Percentiles rank a stretch among this genome's conserved stretches.
Evolutionary conservation across 2,329 filamentous ascomycete genomes (phyloP).

Genomic region (Remersonia thermophila): DNA sequence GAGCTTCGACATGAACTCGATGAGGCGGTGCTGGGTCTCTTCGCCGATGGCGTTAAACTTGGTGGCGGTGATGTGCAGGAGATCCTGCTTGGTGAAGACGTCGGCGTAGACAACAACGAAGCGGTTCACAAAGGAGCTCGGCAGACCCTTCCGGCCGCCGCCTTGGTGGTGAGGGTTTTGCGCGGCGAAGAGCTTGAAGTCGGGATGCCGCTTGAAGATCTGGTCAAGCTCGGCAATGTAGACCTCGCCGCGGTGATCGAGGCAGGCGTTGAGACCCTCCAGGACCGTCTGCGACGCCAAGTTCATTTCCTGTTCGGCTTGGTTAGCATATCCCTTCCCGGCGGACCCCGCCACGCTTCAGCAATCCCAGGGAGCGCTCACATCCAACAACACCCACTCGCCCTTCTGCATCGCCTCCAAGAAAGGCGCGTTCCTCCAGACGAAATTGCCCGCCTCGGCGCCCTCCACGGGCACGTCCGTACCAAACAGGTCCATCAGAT

Average conservation of each 20-base stretch:
- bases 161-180: constrained; percentile 98
- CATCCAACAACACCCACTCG: constrained; percentile 86
- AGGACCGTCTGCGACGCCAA: constrained; percentile 91
- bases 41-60: constrained; percentile 55
- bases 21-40: constrained; percentile 52
- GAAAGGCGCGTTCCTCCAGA: constrained; percentile 92
- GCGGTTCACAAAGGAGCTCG: constrained; percentile 91
- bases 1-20: constrained; percentile 69
- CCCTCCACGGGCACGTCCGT: constrained; percentile 93
- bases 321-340: not conserved
- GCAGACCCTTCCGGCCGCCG: constrained; percentile 85
- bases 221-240: constrained; percentile 94
- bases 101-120: constrained; percentile 98
- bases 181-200: constrained; percentile 91
- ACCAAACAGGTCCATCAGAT: constrained; percentile 93
- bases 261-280: constrained; percentile 88
- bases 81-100: constrained; percentile 67
- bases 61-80: constrained; percentile 68
- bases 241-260: constrained; percentile 91
- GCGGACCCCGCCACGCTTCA: too few relatives aligned
- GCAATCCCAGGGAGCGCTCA: constrained; percentile 7
- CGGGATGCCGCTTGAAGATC: constrained; percentile 75
- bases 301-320: constrained; percentile 64
- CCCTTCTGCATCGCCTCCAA: constrained; percentile 92
- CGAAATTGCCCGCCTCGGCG: constrained; percentile 79